Conservation (phyloP, 768 basidiomycete species). For the Sistotremastrum suecicum region DNA sequence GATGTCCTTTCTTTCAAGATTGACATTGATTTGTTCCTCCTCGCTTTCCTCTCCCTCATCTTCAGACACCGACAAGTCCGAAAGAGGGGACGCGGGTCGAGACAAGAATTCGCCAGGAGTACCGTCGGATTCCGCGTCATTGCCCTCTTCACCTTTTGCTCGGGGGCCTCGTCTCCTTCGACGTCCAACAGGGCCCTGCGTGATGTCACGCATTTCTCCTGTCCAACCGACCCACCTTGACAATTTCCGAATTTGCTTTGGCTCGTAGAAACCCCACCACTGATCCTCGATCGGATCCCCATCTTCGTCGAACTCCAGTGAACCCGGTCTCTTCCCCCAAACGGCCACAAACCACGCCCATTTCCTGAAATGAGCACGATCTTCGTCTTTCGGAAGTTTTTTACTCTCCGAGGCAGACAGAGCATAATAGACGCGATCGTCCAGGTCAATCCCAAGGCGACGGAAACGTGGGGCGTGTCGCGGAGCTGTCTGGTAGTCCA, state of each 20-base stretch:
- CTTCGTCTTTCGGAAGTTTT: conserved; percentile 26
- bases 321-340: conserved; percentile 41
- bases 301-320: conserved; percentile 14
- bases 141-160: background rate
- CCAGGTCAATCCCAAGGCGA: conserved; percentile 52
- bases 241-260: conserved; percentile 47
- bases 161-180: conserved; percentile 6
- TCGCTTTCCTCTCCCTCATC: background rate
- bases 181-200: conserved; percentile 25
- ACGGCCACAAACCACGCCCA: conserved; percentile 76
- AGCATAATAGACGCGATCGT: conserved; percentile 56
- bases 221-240: conserved; percentile 40
- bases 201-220: conserved; percentile 15
- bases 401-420: conserved; percentile 47
- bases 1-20: conserved; percentile 1
- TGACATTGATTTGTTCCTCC: background rate
- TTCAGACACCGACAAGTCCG: conserved; percentile 6
- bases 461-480: conserved; percentile 36
- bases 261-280: conserved; percentile 73
- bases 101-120: background rate
- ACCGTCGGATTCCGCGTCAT: background rate
- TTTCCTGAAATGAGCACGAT: conserved; percentile 35
- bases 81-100: conserved; percentile 9
- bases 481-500: conserved; percentile 15
- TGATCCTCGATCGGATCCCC: conserved; percentile 29